Conservation (phyloP, 352 stramenopile species). For the Saprolegnia diclina region DNA sequence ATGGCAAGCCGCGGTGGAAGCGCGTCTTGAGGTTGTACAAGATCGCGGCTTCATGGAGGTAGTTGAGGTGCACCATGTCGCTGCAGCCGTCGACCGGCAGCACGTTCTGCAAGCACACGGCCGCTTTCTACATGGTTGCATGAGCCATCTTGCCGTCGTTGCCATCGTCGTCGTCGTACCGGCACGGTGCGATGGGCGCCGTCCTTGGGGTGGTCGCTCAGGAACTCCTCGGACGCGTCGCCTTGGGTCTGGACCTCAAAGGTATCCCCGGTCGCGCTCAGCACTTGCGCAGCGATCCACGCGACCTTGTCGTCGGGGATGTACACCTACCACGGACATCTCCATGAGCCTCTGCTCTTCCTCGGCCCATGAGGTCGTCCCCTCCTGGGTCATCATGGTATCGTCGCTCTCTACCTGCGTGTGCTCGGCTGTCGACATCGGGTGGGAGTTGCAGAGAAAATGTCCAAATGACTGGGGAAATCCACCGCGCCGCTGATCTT, state of each 20-base stretch:
- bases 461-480: constrained; percentile 12
- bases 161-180: constrained; percentile 30
- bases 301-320: constrained; percentile 69
- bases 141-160: constrained; percentile 23
- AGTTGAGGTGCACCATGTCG: constrained; percentile 86
- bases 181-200: constrained; percentile 47
- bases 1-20: constrained; percentile 86
- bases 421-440: constrained; percentile 12
- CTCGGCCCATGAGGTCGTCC: not conserved
- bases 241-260: constrained; percentile 71
- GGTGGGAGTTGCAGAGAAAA: constrained; percentile 7
- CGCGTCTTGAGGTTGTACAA: constrained; percentile 88
- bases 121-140: constrained; percentile 47
- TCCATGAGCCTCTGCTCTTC: not conserved
- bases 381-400: not conserved
- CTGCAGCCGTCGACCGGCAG: constrained; percentile 52
- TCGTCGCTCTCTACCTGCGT: constrained; percentile 2
- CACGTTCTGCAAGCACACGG: constrained; percentile 71
- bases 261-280: constrained; percentile 68
- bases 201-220: constrained; percentile 51
- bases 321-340: constrained; percentile 52
- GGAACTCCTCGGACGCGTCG: constrained; percentile 61
- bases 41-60: constrained; percentile 89
- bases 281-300: constrained; percentile 79
- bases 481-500: constrained; percentile 5